A percentile compares a stretch with the other conserved stretches of the same genome.
These are phyloP conservation scores for Alternaria arbusti DNA, from an alignment of 2,329 filamentous ascomycete species.

Conservation along the genomic window DNA sequence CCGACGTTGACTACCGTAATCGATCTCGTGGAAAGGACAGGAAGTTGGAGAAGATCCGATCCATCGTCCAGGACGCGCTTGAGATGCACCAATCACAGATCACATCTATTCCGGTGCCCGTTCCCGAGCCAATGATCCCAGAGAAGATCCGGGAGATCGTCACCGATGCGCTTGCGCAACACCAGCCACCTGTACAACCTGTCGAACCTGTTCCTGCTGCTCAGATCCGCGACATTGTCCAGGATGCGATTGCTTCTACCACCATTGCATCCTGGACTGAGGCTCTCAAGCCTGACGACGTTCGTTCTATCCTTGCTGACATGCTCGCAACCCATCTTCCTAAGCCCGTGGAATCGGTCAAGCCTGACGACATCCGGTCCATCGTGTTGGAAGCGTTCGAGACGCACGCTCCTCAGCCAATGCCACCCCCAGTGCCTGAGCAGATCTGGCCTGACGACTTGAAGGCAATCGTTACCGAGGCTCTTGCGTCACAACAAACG, in stretches of 20 bases:
- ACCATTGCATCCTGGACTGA: constrained; percentile 35
- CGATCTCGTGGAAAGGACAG: constrained; percentile 80
- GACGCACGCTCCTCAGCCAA: constrained; percentile 34
- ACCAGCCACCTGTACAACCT: constrained; percentile 38
- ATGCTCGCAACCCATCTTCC: constrained; percentile 24
- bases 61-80: constrained; percentile 67
- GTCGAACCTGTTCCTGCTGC: constrained; percentile 61
- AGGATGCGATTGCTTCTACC: constrained; percentile 68
- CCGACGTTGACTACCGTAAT: constrained; percentile 63
- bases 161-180: constrained; percentile 67
- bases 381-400: constrained; percentile 40
- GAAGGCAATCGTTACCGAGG: constrained; percentile 62
- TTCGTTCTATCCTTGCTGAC: constrained; percentile 35
- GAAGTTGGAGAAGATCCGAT: constrained; percentile 78
- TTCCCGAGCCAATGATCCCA: constrained; percentile 50
- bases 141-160: constrained; percentile 73
- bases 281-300: constrained; percentile 36
- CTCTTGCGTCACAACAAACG: constrained; percentile 55
- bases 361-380: constrained; percentile 32
- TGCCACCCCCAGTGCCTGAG: constrained; percentile 33
- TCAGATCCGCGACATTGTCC: constrained; percentile 67
- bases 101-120: constrained; percentile 33
- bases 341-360: constrained; percentile 21
- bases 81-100: constrained; percentile 52
- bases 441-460: constrained; percentile 57